Base-by-base conservation (phyloP, 2,329 filamentous ascomycete species). In the Alternaria consortialis region DNA sequence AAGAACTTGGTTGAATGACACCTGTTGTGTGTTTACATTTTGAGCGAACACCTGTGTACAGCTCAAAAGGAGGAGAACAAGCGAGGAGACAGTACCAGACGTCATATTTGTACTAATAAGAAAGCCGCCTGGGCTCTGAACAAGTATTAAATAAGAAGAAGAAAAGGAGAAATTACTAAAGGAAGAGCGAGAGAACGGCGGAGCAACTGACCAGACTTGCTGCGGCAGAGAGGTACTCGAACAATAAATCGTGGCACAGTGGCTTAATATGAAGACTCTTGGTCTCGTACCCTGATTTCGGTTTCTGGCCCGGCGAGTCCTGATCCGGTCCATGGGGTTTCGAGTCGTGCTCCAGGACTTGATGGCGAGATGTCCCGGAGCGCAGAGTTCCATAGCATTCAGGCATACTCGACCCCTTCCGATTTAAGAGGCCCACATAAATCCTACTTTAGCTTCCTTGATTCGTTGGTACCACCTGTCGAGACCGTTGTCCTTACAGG, bases 1-100 rank as follows among this genome's bases (percentile, higher is more conserved):
- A 70, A 79, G 72, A 60, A 79, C 76, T 70, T 79, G 76, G 64
- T 79, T 79, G 61, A 73, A 79, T 31, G 78, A 72, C 17, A 65
- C 74, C 51, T 69, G 64, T 59, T 75, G 71, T n/a, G 65, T 67
- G 17, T 56, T 25, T 50, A 27, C 74, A 5, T 66, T 66, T 36
- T 60, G 53, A 39, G 53, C 76, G 8, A 73, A 62, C 32, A 65
- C 73, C 17, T 67, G 56, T 37, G 63, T 60, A 60, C 62, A 69
- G 66, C 72, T 72, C 65, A 76, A 67, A 53, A 75, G 53, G 52
- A 75, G 60, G 37, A 76, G 43, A 20, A 76, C 55, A 53, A 77
- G 52, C 3, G 70, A 72, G 67, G 70, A 74, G 73, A 77, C 72
- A 70, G 75, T 77, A 64, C 74, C 71, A 68, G 74, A 77, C 74